phyloP scores from a whole-genome alignment of 2,329 filamentous ascomycete species.

The Arthroderma sp. region DNA sequence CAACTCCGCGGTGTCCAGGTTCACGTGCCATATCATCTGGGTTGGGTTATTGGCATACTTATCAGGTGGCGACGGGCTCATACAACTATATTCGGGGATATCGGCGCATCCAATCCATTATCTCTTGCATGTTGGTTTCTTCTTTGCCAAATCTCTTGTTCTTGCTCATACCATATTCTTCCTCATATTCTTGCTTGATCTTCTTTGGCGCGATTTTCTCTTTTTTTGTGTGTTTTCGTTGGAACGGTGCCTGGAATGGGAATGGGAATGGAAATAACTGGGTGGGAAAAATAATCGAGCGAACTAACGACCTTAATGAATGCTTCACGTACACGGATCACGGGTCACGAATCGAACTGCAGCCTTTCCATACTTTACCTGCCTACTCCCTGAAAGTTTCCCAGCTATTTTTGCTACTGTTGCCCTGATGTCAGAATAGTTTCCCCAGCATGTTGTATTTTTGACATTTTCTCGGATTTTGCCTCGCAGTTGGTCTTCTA shows the following conservation, averaged over 20 bases:
- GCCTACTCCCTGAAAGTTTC: background rate
- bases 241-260: background rate
- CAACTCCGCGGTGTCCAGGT: no score
- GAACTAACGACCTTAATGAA: slow-evolving; percentile 3
- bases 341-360: slow-evolving; percentile 1
- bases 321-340: slow-evolving; percentile 3
- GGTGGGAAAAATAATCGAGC: slow-evolving; percentile 2
- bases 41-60: no score
- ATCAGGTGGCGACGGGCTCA: no score
- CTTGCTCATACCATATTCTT: slow-evolving; percentile 5
- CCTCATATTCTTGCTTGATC: slow-evolving; percentile 3
- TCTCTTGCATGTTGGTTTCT: background rate
- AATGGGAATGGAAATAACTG: background rate
- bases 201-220: slow-evolving; percentile 14
- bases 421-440: background rate
- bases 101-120: no score
- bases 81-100: no score
- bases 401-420: background rate
- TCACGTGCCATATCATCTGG: no score
- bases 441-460: background rate
- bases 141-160: slow-evolving; percentile 6
- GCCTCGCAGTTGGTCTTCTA: no score
- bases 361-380: no score
- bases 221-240: slow-evolving; percentile 9
- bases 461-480: background rate